Conservation (phyloP, 306 rosid genomes). For the Senna siamea region DNA sequence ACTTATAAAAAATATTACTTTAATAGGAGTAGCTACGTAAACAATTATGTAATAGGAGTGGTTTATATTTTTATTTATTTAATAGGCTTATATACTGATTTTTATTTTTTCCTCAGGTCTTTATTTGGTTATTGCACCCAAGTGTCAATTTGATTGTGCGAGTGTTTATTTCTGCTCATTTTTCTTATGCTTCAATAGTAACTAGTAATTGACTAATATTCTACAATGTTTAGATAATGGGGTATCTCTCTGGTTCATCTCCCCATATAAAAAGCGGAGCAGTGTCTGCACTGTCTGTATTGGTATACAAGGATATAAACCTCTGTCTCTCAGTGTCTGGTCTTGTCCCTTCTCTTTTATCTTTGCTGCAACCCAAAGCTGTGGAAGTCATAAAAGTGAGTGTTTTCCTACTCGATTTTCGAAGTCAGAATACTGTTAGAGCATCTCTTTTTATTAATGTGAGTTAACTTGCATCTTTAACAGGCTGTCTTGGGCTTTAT, state of each 20-base stretch:
- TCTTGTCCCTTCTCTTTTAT: slow-evolving; percentile 76
- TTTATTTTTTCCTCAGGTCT: neutral
- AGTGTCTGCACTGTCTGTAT: slow-evolving; percentile 82
- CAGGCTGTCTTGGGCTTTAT: slow-evolving; percentile 96
- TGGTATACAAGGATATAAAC: slow-evolving; percentile 69
- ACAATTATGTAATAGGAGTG: neutral
- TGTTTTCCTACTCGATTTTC: slow-evolving; percentile 24
- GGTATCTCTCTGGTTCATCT: slow-evolving; percentile 87
- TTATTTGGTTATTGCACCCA: neutral
- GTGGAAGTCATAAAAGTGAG: slow-evolving; percentile 83
- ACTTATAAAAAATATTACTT: neutral
- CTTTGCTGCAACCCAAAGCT: slow-evolving; percentile 79
- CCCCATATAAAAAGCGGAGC: slow-evolving; percentile 96
- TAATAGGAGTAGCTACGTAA: neutral
- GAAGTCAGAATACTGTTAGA: slow-evolving; percentile 28
- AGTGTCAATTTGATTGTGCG: neutral
- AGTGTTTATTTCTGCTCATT: neutral
- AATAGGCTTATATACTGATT: neutral
- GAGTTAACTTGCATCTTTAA: slow-evolving; percentile 41
- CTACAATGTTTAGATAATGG: slow-evolving; percentile 69
- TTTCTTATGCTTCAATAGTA: neutral
- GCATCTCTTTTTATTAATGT: slow-evolving; percentile 32
- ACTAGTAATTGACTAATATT: slow-evolving; percentile 6
- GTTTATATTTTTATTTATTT: neutral
- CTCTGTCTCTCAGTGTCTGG: slow-evolving; percentile 67